Percentiles rank a stretch among this genome's conserved stretches.
Evolutionary conservation across 192 early-diverging fungal genomes (phyloP).

Genomic region (Phycomyces blakesleeanus): DNA sequence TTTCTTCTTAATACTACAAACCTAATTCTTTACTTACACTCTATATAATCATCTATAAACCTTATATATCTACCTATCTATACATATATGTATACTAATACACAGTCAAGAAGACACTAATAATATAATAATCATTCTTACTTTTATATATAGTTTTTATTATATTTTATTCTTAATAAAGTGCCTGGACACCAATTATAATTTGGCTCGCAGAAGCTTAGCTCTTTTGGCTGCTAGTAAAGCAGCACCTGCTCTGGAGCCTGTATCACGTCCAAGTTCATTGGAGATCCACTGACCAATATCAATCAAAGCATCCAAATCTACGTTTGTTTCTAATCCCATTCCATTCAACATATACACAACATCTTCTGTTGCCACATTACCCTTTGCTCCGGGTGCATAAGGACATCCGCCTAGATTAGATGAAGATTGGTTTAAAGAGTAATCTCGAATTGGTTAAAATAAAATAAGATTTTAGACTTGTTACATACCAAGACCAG

Average conservation of each 20-base stretch:
- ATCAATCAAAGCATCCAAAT: slow-evolving; percentile 66
- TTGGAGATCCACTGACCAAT: slow-evolving; percentile 88
- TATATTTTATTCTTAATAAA: no score
- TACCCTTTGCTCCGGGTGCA: slow-evolving; percentile 92
- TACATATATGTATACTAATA: no score
- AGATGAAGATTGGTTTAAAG: no score
- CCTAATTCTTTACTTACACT: no score
- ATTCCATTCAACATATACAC: slow-evolving; percentile 87
- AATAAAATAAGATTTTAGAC: no score
- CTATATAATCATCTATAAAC: no score
- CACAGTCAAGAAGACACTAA: no score
- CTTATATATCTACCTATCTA: no score
- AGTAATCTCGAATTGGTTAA: no score
- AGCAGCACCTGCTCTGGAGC: slow-evolving; percentile 50
- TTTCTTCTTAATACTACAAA: no score
- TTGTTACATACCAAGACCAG: slow-evolving; percentile 76
- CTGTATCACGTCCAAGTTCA: slow-evolving; percentile 68
- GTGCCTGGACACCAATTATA: not conserved
- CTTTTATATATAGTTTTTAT: no score
- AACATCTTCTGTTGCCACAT: slow-evolving; percentile 96
- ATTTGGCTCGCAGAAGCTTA: not conserved
- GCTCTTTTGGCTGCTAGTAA: slow-evolving; percentile 24
- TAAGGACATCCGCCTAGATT: slow-evolving; percentile 87
- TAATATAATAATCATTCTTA: no score
- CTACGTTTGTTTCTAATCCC: slow-evolving; percentile 77